These are phyloP conservation scores for Millerago galiae DNA, from an alignment of 805 yeast genomes.

Conservation along the genomic window DNA sequence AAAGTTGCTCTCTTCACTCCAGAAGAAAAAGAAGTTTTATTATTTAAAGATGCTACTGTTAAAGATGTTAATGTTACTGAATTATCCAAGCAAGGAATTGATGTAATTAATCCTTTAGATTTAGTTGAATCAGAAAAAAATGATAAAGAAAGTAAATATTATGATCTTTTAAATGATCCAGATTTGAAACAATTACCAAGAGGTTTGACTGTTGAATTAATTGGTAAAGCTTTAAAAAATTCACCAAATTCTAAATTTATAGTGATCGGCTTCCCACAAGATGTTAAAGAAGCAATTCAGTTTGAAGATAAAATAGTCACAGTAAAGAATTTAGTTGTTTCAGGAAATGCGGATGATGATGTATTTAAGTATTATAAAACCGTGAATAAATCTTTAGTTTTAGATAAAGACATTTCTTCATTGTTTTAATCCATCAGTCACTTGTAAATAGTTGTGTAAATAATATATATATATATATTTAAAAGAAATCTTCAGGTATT, in stretches of 20 bases:
- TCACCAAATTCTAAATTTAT: slow-evolving; percentile 32
- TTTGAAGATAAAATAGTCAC: slow-evolving; percentile 66
- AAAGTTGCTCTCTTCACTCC: slow-evolving; percentile 36
- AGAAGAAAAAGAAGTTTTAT: slow-evolving; percentile 36
- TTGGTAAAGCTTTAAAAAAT: slow-evolving; percentile 25
- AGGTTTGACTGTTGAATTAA: slow-evolving; percentile 29
- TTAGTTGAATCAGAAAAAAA: slow-evolving; percentile 41
- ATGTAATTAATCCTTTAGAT: slow-evolving; percentile 44
- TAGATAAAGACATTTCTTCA: background rate
- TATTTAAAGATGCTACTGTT: slow-evolving; percentile 25
- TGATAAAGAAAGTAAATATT: slow-evolving; percentile 39
- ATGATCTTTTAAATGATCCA: slow-evolving; percentile 40
- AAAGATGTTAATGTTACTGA: slow-evolving; percentile 14
- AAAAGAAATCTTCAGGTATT: slow-evolving; percentile 68
- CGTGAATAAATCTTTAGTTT: slow-evolving; percentile 43
- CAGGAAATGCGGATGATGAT: slow-evolving; percentile 31
- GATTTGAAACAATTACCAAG: slow-evolving; percentile 26
- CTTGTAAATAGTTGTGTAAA: background rate
- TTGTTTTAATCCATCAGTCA: background rate
- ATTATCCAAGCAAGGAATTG: slow-evolving; percentile 11
- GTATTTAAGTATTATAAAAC: slow-evolving; percentile 60
- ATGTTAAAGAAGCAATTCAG: slow-evolving; percentile 59
- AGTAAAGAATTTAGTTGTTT: slow-evolving; percentile 33
- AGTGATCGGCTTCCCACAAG: slow-evolving; percentile 53
- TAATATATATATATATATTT: slow-evolving; percentile 5